phyloP scores from a whole-genome alignment of 2,329 filamentous ascomycete genomes.

The Cadophora sp. region DNA sequence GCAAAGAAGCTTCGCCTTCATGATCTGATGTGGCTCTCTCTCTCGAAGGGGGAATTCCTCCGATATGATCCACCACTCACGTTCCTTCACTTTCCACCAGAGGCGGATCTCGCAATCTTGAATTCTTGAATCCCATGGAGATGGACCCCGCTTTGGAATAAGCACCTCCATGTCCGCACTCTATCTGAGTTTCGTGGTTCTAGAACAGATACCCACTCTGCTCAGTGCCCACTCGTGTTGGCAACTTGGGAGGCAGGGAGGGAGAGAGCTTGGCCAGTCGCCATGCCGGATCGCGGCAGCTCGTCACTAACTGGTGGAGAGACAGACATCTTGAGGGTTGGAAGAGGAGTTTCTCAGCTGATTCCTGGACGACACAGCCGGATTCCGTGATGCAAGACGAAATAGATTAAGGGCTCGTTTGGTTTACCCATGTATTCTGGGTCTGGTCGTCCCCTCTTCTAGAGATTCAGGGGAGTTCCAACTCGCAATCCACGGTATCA shows the following conservation, averaged over 20 bases:
- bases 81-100: too few relatives aligned
- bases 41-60: neutral
- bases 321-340: neutral
- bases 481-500: conserved; percentile 2
- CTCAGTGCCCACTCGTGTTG: neutral
- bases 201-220: neutral
- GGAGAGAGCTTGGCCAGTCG: neutral
- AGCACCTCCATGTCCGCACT: neutral
- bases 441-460: neutral
- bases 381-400: neutral
- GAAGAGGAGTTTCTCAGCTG: neutral
- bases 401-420: conserved; percentile 18
- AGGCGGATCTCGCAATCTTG: neutral
- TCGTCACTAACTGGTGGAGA: neutral
- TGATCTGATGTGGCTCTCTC: neutral
- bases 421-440: neutral
- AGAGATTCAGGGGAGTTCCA: conserved; percentile 6
- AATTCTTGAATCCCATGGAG: neutral
- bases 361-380: neutral
- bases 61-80: neutral
- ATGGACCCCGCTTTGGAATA: neutral
- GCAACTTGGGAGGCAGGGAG: too few relatives aligned
- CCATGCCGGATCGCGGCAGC: neutral
- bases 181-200: conserved; percentile 12
- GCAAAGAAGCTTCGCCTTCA: neutral